A percentile compares a stretch with the other conserved stretches of the same genome.
phyloP scores from a whole-genome alignment of 495 filamentous ascomycete genomes.

The Lophium mytilinum region DNA sequence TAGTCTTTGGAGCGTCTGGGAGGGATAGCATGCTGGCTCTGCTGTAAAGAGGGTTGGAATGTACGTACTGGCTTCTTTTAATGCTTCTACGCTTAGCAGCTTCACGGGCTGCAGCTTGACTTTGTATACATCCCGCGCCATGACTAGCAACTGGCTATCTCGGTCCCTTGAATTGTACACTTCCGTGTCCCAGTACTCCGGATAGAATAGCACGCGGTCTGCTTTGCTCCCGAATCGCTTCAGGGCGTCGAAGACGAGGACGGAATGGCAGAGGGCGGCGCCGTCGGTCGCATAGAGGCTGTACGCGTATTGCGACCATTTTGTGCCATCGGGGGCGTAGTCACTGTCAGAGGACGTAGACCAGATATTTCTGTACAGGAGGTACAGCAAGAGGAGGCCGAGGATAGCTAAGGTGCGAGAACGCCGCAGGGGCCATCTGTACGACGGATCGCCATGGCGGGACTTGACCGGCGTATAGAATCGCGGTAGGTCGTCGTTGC shows the following conservation, averaged over 20 bases:
- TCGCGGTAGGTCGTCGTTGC: conserved; percentile 20
- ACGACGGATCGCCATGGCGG: not conserved
- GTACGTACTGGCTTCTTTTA: conserved; percentile 12
- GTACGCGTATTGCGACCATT: conserved; percentile 32
- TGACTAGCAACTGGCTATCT: conserved; percentile 26
- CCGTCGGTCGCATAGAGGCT: conserved; percentile 34
- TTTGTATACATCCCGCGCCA: conserved; percentile 28
- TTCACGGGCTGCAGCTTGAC: conserved; percentile 30
- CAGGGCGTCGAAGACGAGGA: conserved; percentile 33
- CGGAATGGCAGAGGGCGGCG: conserved; percentile 32
- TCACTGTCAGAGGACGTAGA: not conserved
- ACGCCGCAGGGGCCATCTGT: conserved; percentile 19
- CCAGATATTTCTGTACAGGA: not conserved
- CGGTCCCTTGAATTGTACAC: conserved; percentile 14
- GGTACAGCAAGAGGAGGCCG: conserved; percentile 10
- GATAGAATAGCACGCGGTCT: conserved; percentile 32
- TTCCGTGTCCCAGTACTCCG: conserved; percentile 28
- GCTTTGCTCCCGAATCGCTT: conserved; percentile 29
- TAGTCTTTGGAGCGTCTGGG: conserved; percentile 16
- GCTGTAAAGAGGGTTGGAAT: not conserved
- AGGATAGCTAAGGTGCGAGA: conserved; percentile 5
- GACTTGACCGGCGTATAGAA: not conserved
- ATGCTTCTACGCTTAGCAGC: conserved; percentile 25
- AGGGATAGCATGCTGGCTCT: not conserved
- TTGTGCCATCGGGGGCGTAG: not conserved